Percentiles rank a stretch among this genome's conserved stretches.
Evolutionary conservation across 177 flowering plant species (phyloP).

Genomic region (Vitis hybrid): DNA sequence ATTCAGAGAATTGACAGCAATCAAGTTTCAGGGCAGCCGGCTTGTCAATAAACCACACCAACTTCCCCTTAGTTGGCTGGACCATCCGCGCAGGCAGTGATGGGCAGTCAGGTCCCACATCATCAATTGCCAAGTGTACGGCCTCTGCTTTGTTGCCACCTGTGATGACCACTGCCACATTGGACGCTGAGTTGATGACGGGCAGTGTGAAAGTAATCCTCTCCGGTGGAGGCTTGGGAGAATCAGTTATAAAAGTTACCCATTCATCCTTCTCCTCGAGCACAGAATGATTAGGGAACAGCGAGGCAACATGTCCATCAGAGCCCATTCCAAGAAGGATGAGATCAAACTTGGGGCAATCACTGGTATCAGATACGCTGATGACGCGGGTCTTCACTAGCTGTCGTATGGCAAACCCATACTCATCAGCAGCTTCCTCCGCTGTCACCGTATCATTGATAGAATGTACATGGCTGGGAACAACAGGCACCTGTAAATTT

Average conservation of each 20-base stretch:
- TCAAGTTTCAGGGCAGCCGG: conserved; percentile 68
- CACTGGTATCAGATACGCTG: conserved; percentile 57
- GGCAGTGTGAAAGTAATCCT: conserved; percentile 88
- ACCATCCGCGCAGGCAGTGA: conserved; percentile 69
- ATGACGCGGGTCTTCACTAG: conserved; percentile 67
- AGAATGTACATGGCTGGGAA: conserved; percentile 71
- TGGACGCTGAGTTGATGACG: conserved; percentile 81
- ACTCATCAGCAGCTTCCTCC: conserved; percentile 79
- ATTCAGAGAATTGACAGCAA: conserved; percentile 29
- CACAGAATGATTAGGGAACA: conserved; percentile 62
- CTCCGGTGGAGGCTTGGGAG: conserved; percentile 93
- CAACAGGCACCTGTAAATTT: conserved; percentile 60
- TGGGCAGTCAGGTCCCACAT: conserved; percentile 33
- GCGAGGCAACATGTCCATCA: conserved; percentile 83
- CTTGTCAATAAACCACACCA: conserved; percentile 86
- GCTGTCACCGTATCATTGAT: conserved; percentile 79
- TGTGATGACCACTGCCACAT: conserved; percentile 70
- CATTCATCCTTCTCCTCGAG: conserved; percentile 54
- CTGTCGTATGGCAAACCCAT: conserved; percentile 70
- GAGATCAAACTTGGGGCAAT: conserved; percentile 88
- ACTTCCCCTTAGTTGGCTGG: conserved; percentile 53
- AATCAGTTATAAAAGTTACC: conserved; percentile 71
- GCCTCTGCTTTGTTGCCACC: conserved; percentile 75
- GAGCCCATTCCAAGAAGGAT: conserved; percentile 86
- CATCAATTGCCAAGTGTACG: conserved; percentile 46